Base-by-base conservation (phyloP, 225 moss, liverwort and hornwort species). In the Physcomitrellopsis africana region DNA sequence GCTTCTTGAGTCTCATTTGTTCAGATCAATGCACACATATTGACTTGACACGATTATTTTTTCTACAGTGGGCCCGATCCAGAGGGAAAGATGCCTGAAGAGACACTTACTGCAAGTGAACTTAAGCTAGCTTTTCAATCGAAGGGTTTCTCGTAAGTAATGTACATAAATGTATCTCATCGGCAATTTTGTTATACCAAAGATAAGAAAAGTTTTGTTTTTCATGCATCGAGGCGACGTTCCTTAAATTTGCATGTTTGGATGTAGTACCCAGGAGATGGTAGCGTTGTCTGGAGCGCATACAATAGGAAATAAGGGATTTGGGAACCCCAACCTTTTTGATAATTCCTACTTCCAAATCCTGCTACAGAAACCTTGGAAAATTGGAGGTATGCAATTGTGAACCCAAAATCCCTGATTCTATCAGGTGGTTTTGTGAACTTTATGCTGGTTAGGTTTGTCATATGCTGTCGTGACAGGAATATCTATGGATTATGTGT, bases 51-150 rank as follows among this genome's bases (percentile, higher is more conserved):
- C 54, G 44, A 15, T 66, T 20, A 61, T 32, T 46, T 43, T 66
- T 51, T 74, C 17, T 74, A 67, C 76, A 96, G 96, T 73, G 82
- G 58, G 77, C 82, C 94, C 66, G 96, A 96, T 83, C 91, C 96
- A 37, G 91, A 91, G 83, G 96, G 96, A 58, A 84, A 90, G 81
- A 89, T 94, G 88, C 96, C 96, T 12, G 96, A 92, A 81, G 96
- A 96, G 83, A 91, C 83, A 20, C 88, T 94, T 2, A 73, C 61
- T 72, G 88, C 88, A 72, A 75, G 80, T 60, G 88, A 85, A 67
- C 94, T 96, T 3, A 94, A 92, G 83, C 59, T 86, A 76, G 75
- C 72, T 1, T 96, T 96, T 72, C 85, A 89, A 68, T 77, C 74
- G n/a, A 96, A 96, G 74, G 96, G 94, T 26, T 96, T 94, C 65